These are phyloP conservation scores for Farysia itapuensis DNA, from an alignment of 1,284 basidiomycete species.

Conservation along the genomic window DNA sequence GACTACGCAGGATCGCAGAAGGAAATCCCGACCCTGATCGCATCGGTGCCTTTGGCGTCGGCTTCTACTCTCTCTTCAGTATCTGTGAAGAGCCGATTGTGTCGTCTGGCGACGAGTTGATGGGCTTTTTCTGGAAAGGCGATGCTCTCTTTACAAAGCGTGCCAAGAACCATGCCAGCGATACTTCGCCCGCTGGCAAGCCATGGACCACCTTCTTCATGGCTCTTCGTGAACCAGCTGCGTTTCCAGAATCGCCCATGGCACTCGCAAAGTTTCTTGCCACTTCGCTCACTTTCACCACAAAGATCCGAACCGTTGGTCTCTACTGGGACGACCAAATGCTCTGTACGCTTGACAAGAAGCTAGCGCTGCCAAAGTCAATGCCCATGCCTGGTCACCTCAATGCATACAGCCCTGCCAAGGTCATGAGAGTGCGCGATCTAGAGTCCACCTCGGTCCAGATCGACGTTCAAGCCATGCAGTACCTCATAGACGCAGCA, in stretches of 20 bases:
- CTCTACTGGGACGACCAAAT: constrained; percentile 69
- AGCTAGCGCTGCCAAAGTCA: constrained; percentile 66
- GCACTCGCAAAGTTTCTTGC: constrained; percentile 87
- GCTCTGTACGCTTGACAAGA: constrained; percentile 75
- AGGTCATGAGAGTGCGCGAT: constrained; percentile 71
- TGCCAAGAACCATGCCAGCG: constrained; percentile 32
- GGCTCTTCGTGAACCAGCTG: constrained; percentile 77
- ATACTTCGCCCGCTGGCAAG: constrained; percentile 43
- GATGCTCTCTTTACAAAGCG: constrained; percentile 54
- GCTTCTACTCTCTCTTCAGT: constrained; percentile 64
- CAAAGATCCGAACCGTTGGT: constrained; percentile 72
- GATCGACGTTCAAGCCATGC: constrained; percentile 80
- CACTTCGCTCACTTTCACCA: constrained; percentile 93
- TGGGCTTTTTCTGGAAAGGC: constrained; percentile 93
- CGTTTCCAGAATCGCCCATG: constrained; percentile 76
- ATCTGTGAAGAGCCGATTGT: constrained; percentile 83
- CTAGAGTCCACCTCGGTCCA: constrained; percentile 74
- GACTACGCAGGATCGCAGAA: constrained; percentile 61
- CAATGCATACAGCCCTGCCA: constrained; percentile 61
- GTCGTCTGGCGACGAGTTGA: constrained; percentile 76
- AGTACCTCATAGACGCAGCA: constrained; percentile 72
- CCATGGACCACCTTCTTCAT: constrained; percentile 91
- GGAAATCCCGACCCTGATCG: constrained; percentile 65
- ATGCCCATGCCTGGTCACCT: constrained; percentile 67
- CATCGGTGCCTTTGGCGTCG: constrained; percentile 63